Evolutionary conservation across 805 yeast genomes (phyloP), one percentile per base, ranked within the genome.

Genomic region (Hanseniaspora meyeri): DNA sequence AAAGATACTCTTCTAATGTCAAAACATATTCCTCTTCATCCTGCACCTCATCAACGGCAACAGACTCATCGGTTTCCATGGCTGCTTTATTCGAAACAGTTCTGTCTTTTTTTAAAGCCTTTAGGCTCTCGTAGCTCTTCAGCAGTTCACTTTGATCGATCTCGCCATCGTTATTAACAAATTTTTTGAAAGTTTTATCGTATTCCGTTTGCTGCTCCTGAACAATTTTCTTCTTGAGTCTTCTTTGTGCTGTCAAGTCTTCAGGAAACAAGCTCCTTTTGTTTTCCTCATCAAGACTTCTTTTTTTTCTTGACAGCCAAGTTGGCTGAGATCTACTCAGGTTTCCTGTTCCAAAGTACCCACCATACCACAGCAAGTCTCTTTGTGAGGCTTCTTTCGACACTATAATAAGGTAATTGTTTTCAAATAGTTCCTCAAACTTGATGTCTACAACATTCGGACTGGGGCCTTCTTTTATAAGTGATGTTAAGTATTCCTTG

Each of bases 341-440:
- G 2, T 79, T 78, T 1, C 97, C 98, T 64, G 91, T 93, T 7
- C 98, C 98, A 65, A 88, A 93, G 65, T 89, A 93, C 1, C 98
- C 98, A 62, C 77, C 77, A 17, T 74, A 69, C 97, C 97, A 93
- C 2, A 93, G 70, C 42, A 68, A 68, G 20, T 63, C 61, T 80
- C 83, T 82, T 36, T 76, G 81, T 0, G 64, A 60, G n/a, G 32
- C 17, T 17, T 53, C 47, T 16, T 38, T 47, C 9, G 20, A 27
- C 10, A 47, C 57, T 10, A 39, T 19, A 16, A 53, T 53, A 2
- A 53, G 7, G 39, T 46, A 46, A 5, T 53, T 42, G 31, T 53
- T 16, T 14, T 46, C 47, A 4, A 6, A 16, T 1, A 67, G 68
- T 46, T 73, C 72, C 2, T 60, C 61, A 4, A 85, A 76, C 43